A percentile compares a stretch with the other conserved stretches of the same genome.
phyloP scores from a whole-genome alignment of 176 grass and related monocot species.

The Lolium multiflorum region DNA sequence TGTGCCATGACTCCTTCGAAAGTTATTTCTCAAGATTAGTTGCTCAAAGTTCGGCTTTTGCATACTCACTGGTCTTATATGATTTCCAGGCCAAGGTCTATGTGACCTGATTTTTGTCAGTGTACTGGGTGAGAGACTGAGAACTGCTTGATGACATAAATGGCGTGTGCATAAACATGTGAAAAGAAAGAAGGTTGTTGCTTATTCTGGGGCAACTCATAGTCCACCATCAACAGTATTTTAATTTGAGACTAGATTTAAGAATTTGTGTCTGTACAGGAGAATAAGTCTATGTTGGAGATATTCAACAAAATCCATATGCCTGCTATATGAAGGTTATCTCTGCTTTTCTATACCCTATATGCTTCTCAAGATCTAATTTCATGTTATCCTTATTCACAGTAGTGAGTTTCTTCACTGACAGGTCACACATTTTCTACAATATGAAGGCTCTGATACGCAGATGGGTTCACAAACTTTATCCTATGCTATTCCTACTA shows the following conservation, averaged over 20 bases:
- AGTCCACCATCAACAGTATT: neutral
- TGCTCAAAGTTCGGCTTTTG: conserved; percentile 8
- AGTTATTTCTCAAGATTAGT: neutral
- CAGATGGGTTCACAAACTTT: conserved; percentile 10
- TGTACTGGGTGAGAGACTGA: neutral
- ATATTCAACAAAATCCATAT: conserved; percentile 25
- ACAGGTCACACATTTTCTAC: neutral
- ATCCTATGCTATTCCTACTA: conserved; percentile 6
- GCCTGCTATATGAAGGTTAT: conserved; percentile 10
- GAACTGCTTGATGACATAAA: conserved; percentile 26
- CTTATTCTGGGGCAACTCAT: conserved; percentile 1
- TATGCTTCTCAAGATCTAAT: conserved; percentile 20
- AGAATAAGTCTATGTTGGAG: conserved; percentile 21
- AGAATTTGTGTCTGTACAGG: conserved; percentile 22
- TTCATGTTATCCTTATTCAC: conserved; percentile 24
- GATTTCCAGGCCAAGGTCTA: conserved; percentile 28
- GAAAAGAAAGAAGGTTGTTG: conserved; percentile 37
- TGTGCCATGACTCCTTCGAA: neutral
- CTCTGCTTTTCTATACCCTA: neutral
- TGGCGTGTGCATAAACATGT: conserved; percentile 14
- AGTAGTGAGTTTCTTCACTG: neutral
- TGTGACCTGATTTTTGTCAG: neutral
- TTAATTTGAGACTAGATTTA: conserved; percentile 21
- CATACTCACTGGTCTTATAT: conserved; percentile 23
- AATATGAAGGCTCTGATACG: neutral